Evolutionary conservation across 2,329 filamentous ascomycete genomes (phyloP).

Genomic region (Curvularia hawaiiensis): DNA sequence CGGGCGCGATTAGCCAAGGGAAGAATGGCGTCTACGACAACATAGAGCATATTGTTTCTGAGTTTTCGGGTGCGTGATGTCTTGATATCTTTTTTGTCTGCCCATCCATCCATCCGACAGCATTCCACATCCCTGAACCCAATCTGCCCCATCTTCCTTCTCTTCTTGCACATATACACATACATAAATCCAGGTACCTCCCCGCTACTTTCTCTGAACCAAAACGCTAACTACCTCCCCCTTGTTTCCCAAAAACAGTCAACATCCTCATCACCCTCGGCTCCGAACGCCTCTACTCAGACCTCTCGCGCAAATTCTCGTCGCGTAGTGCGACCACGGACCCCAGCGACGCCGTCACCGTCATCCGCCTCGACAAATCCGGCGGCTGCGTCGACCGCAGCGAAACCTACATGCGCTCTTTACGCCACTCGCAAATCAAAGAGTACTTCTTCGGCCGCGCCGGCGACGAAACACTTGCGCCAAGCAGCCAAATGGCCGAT

Average conservation of each 20-base stretch:
- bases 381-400: constrained; percentile 83
- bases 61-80: constrained; percentile 62
- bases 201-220: neutral
- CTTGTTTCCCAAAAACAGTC: constrained; percentile 52
- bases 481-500: constrained; percentile 83
- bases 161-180: neutral
- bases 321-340: constrained; percentile 42
- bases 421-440: constrained; percentile 77
- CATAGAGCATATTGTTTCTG: constrained; percentile 77
- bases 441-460: constrained; percentile 92
- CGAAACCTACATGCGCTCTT: constrained; percentile 72
- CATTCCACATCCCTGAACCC: neutral
- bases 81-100: constrained; percentile 12
- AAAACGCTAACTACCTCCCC: constrained; percentile 32
- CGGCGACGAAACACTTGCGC: constrained; percentile 71
- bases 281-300: constrained; percentile 74
- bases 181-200: constrained; percentile 1
- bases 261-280: constrained; percentile 84
- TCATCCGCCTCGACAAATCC: constrained; percentile 82
- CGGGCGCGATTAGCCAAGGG: constrained; percentile 69
- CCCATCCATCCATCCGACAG: too few relatives aligned
- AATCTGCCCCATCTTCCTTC: neutral
- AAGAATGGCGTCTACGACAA: constrained; percentile 72
- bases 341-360: constrained; percentile 70
- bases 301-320: constrained; percentile 74